A percentile compares a stretch with the other conserved stretches of the same genome.
phyloP scores from a whole-genome alignment of 306 rosid species.

The Vicia faba region DNA sequence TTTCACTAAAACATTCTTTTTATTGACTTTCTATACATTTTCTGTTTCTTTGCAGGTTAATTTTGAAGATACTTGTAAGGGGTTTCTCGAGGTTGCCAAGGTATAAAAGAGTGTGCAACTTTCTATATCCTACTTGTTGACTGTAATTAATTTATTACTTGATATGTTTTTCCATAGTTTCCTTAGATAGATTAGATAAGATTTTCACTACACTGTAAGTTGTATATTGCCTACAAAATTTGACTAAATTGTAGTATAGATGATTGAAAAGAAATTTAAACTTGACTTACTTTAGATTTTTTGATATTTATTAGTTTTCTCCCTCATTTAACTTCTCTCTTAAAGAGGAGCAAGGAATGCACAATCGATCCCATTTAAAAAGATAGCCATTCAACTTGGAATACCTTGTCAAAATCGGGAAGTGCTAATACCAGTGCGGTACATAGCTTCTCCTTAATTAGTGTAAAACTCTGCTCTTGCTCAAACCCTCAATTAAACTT shows the following conservation, averaged over 20 bases:
- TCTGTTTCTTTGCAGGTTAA: constrained; percentile 65
- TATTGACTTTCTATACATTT: constrained; percentile 18
- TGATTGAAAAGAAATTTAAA: background rate
- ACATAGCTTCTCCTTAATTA: no score
- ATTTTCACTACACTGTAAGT: background rate
- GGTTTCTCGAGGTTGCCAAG: constrained; percentile 97
- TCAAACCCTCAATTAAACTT: no score
- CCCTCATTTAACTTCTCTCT: no score
- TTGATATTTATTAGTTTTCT: background rate
- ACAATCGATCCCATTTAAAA: no score
- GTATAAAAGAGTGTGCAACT: constrained; percentile 43
- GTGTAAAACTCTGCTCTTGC: no score
- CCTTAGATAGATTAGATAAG: background rate
- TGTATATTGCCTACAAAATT: background rate
- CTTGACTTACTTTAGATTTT: no score
- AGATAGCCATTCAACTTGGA: no score
- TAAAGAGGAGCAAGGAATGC: no score
- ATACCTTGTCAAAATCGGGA: no score
- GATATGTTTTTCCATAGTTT: constrained; percentile 19
- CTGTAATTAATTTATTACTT: background rate
- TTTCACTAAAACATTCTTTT: constrained; percentile 7
- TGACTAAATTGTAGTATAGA: background rate
- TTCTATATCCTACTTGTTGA: background rate
- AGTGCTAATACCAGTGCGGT: no score
- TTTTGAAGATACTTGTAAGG: constrained; percentile 98